Evolutionary conservation across 139 green algal genomes (phyloP).

Genomic region (Diplosphaera chodatii): DNA sequence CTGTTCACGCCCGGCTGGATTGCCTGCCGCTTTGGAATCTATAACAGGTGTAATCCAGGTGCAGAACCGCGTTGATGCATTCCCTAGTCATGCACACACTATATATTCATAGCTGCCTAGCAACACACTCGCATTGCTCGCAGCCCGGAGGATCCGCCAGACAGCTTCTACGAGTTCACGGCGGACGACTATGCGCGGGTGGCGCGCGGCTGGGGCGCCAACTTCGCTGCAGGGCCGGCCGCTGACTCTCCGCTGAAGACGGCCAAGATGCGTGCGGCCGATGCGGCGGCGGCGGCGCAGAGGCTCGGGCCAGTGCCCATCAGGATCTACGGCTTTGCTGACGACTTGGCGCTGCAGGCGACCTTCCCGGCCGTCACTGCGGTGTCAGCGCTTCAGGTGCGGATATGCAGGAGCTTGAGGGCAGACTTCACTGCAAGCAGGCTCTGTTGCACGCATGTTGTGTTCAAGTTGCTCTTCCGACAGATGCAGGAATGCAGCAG

Average conservation of each 20-base stretch:
- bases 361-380: conserved; percentile 2
- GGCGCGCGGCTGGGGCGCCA: conserved; percentile 11
- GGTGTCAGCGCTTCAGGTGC: neutral
- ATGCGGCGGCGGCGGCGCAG: conserved; percentile 2
- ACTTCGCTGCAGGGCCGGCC: conserved; percentile 1
- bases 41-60: too few relatives aligned
- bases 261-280: conserved; percentile 18
- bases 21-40: too few relatives aligned
- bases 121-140: neutral
- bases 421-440: too few relatives aligned
- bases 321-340: conserved; percentile 19
- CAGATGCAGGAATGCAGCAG: too few relatives aligned
- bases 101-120: too few relatives aligned
- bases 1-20: too few relatives aligned
- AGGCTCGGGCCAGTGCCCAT: conserved; percentile 16
- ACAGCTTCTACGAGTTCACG: conserved; percentile 21
- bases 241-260: conserved; percentile 20
- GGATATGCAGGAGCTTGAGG: too few relatives aligned
- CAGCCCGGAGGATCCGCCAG: neutral
- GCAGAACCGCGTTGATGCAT: too few relatives aligned
- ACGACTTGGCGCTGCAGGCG: conserved; percentile 24
- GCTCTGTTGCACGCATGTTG: too few relatives aligned
- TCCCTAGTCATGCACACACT: too few relatives aligned
- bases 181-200: conserved; percentile 18
- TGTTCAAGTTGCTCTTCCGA: too few relatives aligned